Conservation (phyloP, 2,329 filamentous ascomycete species). For the Ambrosiella cleistominuta region DNA sequence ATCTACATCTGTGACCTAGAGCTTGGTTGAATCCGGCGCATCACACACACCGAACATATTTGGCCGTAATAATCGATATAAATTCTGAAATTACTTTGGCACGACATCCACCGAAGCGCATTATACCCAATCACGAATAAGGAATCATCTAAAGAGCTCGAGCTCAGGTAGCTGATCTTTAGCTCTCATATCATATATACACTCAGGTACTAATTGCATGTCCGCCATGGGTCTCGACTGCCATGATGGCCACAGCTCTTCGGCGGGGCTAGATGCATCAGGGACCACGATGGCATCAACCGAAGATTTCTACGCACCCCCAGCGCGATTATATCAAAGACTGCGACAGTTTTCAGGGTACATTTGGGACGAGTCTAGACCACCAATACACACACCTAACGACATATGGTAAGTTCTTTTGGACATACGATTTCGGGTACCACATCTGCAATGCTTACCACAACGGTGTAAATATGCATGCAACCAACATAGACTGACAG, state of each 20-base stretch:
- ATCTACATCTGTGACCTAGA: neutral
- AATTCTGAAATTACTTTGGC: neutral
- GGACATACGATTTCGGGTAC: constrained; percentile 1
- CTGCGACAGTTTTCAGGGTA: constrained; percentile 57
- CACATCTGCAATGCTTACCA: neutral
- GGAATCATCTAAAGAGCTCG: no score
- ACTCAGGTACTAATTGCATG: neutral
- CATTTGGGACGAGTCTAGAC: constrained; percentile 51
- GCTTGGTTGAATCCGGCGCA: neutral
- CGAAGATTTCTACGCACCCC: constrained; percentile 25
- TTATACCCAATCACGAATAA: no score
- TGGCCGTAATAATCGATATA: neutral
- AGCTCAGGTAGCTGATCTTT: neutral
- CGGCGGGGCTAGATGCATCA: constrained; percentile 1
- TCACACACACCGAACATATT: neutral
- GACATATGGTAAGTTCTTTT: constrained; percentile 57
- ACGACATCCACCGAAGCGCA: no score
- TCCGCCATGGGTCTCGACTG: constrained; percentile 9
- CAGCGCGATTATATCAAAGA: constrained; percentile 52
- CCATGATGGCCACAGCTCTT: constrained; percentile 10
- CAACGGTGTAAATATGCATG: no score
- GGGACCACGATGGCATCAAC: neutral
- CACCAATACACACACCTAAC: constrained; percentile 52
- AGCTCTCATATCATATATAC: neutral
- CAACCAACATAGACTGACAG: neutral